Percentiles rank a stretch among this genome's conserved stretches.
These are phyloP conservation scores for Pichia ethanolica DNA, from an alignment of 805 yeast genomes.

Conservation along the genomic window DNA sequence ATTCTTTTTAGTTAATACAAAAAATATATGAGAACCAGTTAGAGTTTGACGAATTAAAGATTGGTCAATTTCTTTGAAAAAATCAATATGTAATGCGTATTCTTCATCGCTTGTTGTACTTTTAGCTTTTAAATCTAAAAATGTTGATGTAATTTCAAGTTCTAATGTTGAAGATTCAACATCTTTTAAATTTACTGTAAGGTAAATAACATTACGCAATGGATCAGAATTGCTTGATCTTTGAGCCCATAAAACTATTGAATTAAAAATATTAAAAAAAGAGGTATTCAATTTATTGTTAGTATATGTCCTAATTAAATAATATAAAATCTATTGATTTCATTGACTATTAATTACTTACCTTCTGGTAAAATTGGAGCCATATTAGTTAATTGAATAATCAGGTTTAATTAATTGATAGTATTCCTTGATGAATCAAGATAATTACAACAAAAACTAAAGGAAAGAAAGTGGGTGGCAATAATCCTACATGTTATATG, in stretches of 20 bases:
- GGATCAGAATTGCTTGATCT: conserved; percentile 73
- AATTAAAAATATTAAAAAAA: not conserved
- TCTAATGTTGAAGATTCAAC: conserved; percentile 33
- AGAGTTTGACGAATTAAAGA: conserved; percentile 50
- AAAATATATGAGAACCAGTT: conserved; percentile 56
- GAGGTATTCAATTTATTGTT: too few relatives aligned
- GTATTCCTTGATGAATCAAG: not conserved
- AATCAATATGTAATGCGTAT: conserved; percentile 65
- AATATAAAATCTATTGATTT: too few relatives aligned
- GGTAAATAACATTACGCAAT: conserved; percentile 63
- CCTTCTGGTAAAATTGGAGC: conserved; percentile 28
- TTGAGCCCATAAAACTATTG: conserved; percentile 86
- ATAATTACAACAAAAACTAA: not conserved
- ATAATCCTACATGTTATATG: too few relatives aligned
- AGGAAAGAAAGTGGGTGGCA: too few relatives aligned
- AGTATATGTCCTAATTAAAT: not conserved
- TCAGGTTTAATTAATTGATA: too few relatives aligned
- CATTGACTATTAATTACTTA: conserved; percentile 13
- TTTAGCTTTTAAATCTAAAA: conserved; percentile 44
- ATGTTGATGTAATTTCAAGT: conserved; percentile 48
- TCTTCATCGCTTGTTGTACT: conserved; percentile 36
- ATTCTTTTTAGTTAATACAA: conserved; percentile 64
- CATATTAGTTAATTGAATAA: conserved; percentile 4
- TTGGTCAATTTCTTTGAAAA: conserved; percentile 66
- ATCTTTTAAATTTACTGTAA: conserved; percentile 71